Evolutionary conservation across 1,284 basidiomycete genomes (phyloP).

Genomic region (Naganishia liquefaciens): DNA sequence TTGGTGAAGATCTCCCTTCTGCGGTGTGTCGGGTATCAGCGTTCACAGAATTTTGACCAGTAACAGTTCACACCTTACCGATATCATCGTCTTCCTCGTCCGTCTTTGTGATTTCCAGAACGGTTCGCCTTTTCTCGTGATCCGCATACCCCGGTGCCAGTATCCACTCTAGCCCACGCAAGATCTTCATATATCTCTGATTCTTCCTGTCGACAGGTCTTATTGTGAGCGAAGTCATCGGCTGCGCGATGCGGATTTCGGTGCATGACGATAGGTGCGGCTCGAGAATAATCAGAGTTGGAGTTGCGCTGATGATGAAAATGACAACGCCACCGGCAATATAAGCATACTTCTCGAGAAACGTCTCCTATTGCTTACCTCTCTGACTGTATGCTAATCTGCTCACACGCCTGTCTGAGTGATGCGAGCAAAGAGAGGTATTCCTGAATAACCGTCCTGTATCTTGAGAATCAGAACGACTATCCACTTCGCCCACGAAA

Average conservation of each 20-base stretch:
- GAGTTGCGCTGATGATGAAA: background rate
- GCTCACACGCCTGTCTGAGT: constrained; percentile 11
- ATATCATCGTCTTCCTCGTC: background rate
- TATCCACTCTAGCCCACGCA: constrained; percentile 1
- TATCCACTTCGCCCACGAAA: no score
- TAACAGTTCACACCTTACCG: background rate
- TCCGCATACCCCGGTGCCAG: constrained; percentile 17
- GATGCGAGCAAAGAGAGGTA: constrained; percentile 16
- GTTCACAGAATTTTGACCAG: background rate
- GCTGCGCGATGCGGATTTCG: background rate
- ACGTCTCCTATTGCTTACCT: background rate
- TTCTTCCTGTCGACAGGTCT: background rate
- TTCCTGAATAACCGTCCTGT: constrained; percentile 1
- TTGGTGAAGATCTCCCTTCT: background rate
- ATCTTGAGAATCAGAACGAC: background rate
- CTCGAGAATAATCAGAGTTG: constrained; percentile 2
- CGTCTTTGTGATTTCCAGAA: background rate
- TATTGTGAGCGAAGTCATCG: background rate
- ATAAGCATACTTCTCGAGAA: background rate
- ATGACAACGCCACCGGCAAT: background rate
- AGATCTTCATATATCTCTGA: background rate
- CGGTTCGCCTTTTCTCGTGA: background rate
- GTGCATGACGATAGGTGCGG: background rate
- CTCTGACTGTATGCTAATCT: background rate
- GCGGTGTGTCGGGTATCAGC: no score